phyloP scores from a whole-genome alignment of 1,139 yeast genomes.

The Keqinozyma sinolaborantium region DNA sequence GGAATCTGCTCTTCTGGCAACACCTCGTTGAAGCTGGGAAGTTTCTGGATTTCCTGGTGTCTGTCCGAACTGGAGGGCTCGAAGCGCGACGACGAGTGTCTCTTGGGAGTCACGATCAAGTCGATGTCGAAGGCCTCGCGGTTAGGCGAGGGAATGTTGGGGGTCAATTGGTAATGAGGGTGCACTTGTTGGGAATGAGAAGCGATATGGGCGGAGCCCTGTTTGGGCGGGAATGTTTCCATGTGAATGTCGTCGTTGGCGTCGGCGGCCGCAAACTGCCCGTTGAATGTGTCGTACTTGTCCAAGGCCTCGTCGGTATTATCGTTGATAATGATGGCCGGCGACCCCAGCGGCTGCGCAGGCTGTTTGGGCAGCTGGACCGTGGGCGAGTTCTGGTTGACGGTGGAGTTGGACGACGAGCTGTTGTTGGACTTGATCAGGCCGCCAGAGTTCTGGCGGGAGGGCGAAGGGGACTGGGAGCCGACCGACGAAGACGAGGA shows the following conservation, averaged over 20 bases:
- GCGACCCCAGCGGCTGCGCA: constrained; percentile 9
- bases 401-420: constrained; percentile 10
- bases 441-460: constrained; percentile 29
- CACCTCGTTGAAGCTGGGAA: constrained; percentile 90
- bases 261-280: constrained; percentile 9
- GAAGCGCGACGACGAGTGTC: constrained; percentile 92
- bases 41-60: constrained; percentile 62
- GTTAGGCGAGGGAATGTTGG: constrained; percentile 44
- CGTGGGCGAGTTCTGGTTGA: constrained; percentile 8
- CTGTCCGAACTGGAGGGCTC: constrained; percentile 73
- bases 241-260: constrained; percentile 3
- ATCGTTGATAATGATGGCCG: constrained; percentile 16
- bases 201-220: constrained; percentile 12
- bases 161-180: constrained; percentile 31
- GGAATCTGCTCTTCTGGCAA: constrained; percentile 81
- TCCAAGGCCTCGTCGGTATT: constrained; percentile 10
- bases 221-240: constrained; percentile 7
- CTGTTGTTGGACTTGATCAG: constrained; percentile 22
- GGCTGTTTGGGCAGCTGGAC: constrained; percentile 12
- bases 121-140: constrained; percentile 44
- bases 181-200: constrained; percentile 25
- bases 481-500: constrained; percentile 21
- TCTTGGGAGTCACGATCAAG: constrained; percentile 65
- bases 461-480: constrained; percentile 28
- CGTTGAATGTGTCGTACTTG: constrained; percentile 3